Evolutionary conservation across 2,329 filamentous ascomycete genomes (phyloP).

Genomic region (Alternaria sp.): DNA sequence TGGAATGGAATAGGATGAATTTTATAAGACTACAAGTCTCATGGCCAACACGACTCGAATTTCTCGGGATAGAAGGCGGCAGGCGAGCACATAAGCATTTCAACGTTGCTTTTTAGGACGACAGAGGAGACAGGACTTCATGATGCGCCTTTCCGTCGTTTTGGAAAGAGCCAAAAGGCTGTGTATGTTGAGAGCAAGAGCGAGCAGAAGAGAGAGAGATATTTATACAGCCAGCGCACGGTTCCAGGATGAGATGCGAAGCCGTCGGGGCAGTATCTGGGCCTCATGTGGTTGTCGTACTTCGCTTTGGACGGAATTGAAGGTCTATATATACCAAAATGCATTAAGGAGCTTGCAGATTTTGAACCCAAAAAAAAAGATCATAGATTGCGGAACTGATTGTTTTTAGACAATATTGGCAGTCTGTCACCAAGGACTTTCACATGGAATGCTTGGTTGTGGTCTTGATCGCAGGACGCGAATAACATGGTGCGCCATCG

Average conservation of each 20-base stretch:
- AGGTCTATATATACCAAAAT: not conserved
- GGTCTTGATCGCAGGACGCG: no score
- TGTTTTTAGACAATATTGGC: no score
- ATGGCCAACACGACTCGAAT: no score
- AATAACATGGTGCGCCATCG: no score
- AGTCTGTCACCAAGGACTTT: not conserved
- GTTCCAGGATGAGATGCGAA: fast-evolving
- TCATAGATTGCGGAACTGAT: no score
- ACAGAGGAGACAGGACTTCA: no score
- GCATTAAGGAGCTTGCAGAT: not conserved
- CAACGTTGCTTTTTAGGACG: no score
- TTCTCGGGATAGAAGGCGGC: not conserved
- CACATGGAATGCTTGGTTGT: no score
- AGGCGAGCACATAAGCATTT: not conserved
- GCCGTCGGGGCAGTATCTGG: not conserved
- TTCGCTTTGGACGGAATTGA: fast-evolving
- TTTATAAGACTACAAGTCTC: no score
- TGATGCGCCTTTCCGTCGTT: not conserved
- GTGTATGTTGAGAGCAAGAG: not conserved
- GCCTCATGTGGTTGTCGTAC: not conserved
- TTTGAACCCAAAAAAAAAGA: no score
- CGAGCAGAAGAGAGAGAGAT: not conserved
- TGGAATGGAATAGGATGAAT: fast-evolving
- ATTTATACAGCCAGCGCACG: not conserved
- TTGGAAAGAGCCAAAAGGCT: not conserved